Base-by-base conservation (phyloP, 2,329 filamentous ascomycete genomes). In the Aspergillus thermomutatus region DNA sequence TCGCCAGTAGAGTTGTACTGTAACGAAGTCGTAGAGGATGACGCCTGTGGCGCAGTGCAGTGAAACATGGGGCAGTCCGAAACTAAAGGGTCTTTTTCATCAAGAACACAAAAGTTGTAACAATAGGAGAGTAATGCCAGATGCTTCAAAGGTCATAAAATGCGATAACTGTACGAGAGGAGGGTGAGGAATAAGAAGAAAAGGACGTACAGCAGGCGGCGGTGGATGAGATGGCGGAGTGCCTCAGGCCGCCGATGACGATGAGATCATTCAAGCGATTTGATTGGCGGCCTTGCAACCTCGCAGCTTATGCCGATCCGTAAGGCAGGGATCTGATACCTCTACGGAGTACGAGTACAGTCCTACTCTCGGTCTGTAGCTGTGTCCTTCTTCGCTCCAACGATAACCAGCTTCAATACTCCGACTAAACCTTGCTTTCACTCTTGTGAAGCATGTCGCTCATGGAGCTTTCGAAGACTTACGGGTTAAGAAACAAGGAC, bases 21-120 rank as follows among this genome's bases (percentile, higher is more conserved):
- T 28, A 52, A 19, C 28, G 47, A 47, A 51, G 52, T 21, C 47
- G 41, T 46, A 43, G 34, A 21, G 43, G 60, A 54, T 58, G 57
- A 57, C 49, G 56, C 50, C 56, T 48, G 56, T 60, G 56, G 58
- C 58, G 55, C 56, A 53, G 53, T 52, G 51, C 43, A 49, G 56
- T 63, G 59, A 57, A 57, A 59, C 61, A 63, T 61, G 53, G 52
- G 57, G 54, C 53, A 57, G 46, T 40, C 41, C 28, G 27, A 48
- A 37, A 26, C 49, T 31, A 21, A 40, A 50, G 45, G 27, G 48
- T 26, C 27, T 25, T 46, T 25, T 50, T 40, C 53, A 56, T 52
- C n/a, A 40, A 59, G 45, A 40, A 31, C 6, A 25, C 14, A 50
- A 50, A 14, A 50, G 17, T 34, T 48, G 56, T 40, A 54, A 40